Evolutionary conservation across 208 protist genomes (phyloP), one percentile per base, ranked within the genome.

Genomic region (Leishmania gerbilli): DNA sequence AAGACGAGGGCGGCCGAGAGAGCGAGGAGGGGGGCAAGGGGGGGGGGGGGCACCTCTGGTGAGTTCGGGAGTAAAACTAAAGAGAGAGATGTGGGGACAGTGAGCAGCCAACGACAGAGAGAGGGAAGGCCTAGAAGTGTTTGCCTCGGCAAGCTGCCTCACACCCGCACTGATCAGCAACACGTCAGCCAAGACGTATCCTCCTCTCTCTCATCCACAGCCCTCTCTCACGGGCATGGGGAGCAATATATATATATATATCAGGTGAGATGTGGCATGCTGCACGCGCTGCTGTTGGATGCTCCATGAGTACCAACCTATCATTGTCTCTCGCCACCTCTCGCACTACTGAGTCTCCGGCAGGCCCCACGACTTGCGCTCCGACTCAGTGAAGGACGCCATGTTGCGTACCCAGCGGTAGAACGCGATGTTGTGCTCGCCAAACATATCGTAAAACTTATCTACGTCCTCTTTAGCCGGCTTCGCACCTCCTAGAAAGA

Each of bases 371-470:
- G 77, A 87, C 58, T 76, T 79, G 58, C 84, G 79, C 77, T 88
- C 80, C 47, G 34, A 74, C 72, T 83, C 80, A 2, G 84, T 88
- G 62, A 84, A 88, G 8, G 84, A 88, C 11, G 71, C 80, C 71
- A 88, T 88, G 74, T 88, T 79, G n/a, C 80, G 79, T 34, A 88
- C 27, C 81, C 84, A 88, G 49, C 84, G 84, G 37, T 84, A 71
- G 64, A 88, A 79, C 1, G 84, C 84, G 60, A 84, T 49, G 76
- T 88, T 83, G 51, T 88, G 72, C 37, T 84, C 84, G 40, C 84
- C 84, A 31, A 88, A 78, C 79, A 88, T 79, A 5, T 67, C 72
- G 69, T 84, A 71, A 42, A 88, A 88, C 64, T 68, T 64, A n/a
- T 88, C 84, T 49, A 88, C 84, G 58, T 88, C 84, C 78, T 88